A percentile compares a stretch with the other conserved stretches of the same genome.
Evolutionary conservation across 108 stramenopile genomes (phyloP).

Genomic region (Discostella pseudostelligera): DNA sequence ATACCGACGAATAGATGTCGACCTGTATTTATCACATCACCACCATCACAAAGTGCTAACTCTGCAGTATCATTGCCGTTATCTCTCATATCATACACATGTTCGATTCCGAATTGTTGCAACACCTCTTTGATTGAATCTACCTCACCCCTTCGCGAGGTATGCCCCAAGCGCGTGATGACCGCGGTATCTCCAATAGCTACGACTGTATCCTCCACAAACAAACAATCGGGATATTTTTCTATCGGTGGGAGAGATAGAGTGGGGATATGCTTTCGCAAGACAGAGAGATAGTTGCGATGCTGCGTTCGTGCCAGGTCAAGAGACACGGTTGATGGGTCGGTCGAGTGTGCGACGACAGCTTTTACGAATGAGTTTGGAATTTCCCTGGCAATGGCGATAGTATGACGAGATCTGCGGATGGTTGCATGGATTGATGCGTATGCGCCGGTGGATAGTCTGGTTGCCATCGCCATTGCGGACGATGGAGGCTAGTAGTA

Average conservation of each 20-base stretch:
- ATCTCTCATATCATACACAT: conserved; percentile 55
- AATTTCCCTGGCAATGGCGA: conserved; percentile 56
- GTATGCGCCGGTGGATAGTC: neutral
- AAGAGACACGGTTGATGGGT: conserved; percentile 18
- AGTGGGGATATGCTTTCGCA: conserved; percentile 47
- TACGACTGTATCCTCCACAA: conserved; percentile 77
- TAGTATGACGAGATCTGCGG: conserved; percentile 14
- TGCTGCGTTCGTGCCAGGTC: conserved; percentile 45
- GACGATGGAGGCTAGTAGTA: no score
- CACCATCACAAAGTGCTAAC: conserved; percentile 58
- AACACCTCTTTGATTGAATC: conserved; percentile 42
- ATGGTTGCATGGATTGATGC: neutral
- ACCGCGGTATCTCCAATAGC: conserved; percentile 52
- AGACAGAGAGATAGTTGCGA: conserved; percentile 33
- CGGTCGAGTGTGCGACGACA: conserved; percentile 33
- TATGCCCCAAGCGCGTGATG: conserved; percentile 53
- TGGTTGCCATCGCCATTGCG: neutral
- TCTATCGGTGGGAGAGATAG: conserved; percentile 52
- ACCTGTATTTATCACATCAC: conserved; percentile 67
- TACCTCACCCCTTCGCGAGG: conserved; percentile 62
- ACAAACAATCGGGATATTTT: conserved; percentile 59
- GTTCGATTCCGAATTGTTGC: conserved; percentile 38
- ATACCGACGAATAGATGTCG: conserved; percentile 72
- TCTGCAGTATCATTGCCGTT: neutral
- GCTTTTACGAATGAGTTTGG: conserved; percentile 55